Evolutionary conservation across 2,329 filamentous ascomycete genomes (phyloP), one percentile per base, ranked within the genome.

Genomic region (Colletotrichum magnum): DNA sequence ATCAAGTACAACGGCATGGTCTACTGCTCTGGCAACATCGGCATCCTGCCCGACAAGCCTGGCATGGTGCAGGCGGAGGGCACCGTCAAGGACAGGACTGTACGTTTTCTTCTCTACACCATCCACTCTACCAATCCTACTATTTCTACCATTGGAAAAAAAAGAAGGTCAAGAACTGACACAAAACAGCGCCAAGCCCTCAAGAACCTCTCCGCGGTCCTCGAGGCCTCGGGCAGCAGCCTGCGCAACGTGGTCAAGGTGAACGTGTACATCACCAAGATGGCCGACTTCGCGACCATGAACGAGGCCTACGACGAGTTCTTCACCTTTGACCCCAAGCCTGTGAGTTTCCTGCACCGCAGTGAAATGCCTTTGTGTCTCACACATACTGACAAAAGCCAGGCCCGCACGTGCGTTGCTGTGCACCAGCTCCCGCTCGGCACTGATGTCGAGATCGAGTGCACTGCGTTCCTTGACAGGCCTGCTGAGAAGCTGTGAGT

Each of bases 381-480:
- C 21, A 24, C 21, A 4, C 21, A 24, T 41, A 24, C 28, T 65
- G 32, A 68, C 43, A n/a, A 43, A 4, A 52, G 36, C 5, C 7
- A 84, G 82, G 82, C 80, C 56, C 80, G 91, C 68, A 92, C 89
- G 59, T 94, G 92, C 76, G 91, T 94, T 28, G 92, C 92, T 0
- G 93, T 94, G 13, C 89, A 92, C 79, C 87, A 92, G 77, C 81
- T 94, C 73, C 92, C 92, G 1, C 87, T 92, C 75, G 87, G 88
- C 12, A 91, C 92, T 4, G 88, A 91, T 67, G 89, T 94, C 9
- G 92, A 94, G 83, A 93, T 94, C 76, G 92, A 94, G 82, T 92
- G 89, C 77, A 90, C 91, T 7, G 75, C 75, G 4, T 64, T 71
- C 45, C 60, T 65, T 21, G 54, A 71, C 56, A 64, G 59, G 56